Evolutionary conservation across 139 green algal species (phyloP).

Genomic region (Chlorella sp.): DNA sequence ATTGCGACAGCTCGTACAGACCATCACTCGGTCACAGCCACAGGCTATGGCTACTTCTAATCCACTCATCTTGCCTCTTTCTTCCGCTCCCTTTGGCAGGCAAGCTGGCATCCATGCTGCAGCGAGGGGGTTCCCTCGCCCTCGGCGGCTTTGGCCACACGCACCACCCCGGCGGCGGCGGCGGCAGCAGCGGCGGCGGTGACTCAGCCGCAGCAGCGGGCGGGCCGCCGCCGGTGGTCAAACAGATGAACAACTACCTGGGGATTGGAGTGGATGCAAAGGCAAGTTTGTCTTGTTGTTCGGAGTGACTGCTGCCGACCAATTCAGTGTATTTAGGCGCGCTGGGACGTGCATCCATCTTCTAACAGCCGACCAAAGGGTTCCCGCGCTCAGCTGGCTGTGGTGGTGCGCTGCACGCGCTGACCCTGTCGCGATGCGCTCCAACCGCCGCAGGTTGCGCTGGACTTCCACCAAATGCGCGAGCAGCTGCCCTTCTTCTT

Average conservation of each 20-base stretch:
- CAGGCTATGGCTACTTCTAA: not conserved
- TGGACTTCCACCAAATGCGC: conserved; percentile 82
- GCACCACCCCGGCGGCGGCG: not conserved
- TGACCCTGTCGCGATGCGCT: too few species aligned
- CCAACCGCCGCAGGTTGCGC: conserved; percentile 40
- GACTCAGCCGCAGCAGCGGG: not conserved
- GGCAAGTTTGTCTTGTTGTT: too few species aligned
- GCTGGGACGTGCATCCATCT: too few species aligned
- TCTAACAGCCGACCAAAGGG: too few species aligned
- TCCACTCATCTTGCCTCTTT: too few species aligned
- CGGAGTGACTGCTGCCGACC: too few species aligned
- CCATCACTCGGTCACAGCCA: too few species aligned
- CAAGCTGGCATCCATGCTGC: conserved; percentile 8
- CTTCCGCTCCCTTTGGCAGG: not conserved
- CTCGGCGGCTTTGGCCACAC: not conserved
- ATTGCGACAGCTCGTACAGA: too few species aligned
- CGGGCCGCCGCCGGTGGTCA: conserved; percentile 14
- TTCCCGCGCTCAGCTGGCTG: too few species aligned
- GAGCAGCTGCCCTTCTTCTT: conserved; percentile 75
- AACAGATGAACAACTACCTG: conserved; percentile 85
- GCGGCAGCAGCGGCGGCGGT: not conserved
- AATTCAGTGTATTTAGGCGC: too few species aligned
- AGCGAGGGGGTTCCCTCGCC: not conserved
- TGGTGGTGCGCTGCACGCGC: too few species aligned
- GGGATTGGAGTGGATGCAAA: conserved; percentile 86